These are phyloP conservation scores for Leavenworthia alabamica DNA, from an alignment of 345 rosid genomes.

Conservation along the genomic window DNA sequence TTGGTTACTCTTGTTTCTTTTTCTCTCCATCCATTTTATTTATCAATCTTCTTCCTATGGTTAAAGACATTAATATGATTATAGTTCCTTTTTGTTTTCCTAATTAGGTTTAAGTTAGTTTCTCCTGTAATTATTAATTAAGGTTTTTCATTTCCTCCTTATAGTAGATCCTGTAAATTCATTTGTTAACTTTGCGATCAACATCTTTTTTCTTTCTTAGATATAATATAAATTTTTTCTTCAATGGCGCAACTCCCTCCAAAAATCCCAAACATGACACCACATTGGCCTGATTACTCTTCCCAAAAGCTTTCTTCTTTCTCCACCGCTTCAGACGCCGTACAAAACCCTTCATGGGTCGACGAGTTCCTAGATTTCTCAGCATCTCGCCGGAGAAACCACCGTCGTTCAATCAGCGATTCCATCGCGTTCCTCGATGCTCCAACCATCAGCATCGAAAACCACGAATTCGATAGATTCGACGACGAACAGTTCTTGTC, in stretches of 20 bases:
- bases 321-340: background rate
- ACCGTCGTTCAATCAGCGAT: conserved; percentile 80
- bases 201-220: conserved; percentile 12
- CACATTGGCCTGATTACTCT: conserved; percentile 67
- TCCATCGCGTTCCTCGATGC: conserved; percentile 59
- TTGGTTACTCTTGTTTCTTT: conserved; percentile 19
- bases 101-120: conserved; percentile 1
- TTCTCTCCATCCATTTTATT: conserved; percentile 12
- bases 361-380: conserved; percentile 91
- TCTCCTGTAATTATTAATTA: conserved; percentile 3
- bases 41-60: conserved; percentile 17
- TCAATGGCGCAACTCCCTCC: conserved; percentile 92
- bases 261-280: conserved; percentile 68
- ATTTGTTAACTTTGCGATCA: no score
- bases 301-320: conserved; percentile 35
- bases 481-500: conserved; percentile 85
- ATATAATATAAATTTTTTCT: background rate
- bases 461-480: conserved; percentile 45
- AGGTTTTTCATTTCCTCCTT: background rate
- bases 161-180: no score
- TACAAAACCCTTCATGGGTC: conserved; percentile 60
- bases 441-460: conserved; percentile 11
- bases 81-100: conserved; percentile 3
- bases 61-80: conserved; percentile 16
- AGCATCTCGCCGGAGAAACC: conserved; percentile 45